phyloP scores from a whole-genome alignment of 2,329 filamentous ascomycete genomes.

The Fusarium neocosmosporiellum region DNA sequence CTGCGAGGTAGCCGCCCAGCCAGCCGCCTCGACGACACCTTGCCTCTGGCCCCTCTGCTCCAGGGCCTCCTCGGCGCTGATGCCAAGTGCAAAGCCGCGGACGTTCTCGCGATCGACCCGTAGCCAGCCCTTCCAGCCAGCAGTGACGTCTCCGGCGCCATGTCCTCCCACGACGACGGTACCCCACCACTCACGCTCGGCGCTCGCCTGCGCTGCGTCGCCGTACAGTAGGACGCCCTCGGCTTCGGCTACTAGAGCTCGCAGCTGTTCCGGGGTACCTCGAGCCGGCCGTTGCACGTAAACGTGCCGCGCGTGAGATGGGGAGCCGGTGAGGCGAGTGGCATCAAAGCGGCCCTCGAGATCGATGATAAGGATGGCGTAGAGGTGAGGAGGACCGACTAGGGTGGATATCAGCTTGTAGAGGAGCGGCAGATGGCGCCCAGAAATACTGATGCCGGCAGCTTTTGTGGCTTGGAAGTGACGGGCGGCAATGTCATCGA shows the following conservation, averaged over 20 bases:
- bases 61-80: constrained; percentile 59
- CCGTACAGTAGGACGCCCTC: constrained; percentile 64
- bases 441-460: constrained; percentile 61
- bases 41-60: constrained; percentile 53
- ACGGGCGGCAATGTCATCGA: constrained; percentile 59
- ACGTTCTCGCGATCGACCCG: constrained; percentile 59
- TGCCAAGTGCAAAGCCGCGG: constrained; percentile 51
- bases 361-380: constrained; percentile 66
- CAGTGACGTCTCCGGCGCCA: constrained; percentile 47
- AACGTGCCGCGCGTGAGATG: constrained; percentile 59
- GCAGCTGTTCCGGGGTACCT: constrained; percentile 42
- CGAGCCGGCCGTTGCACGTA: constrained; percentile 59
- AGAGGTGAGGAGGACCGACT: constrained; percentile 58
- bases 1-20: constrained; percentile 59
- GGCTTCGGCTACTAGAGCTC: constrained; percentile 53
- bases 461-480: constrained; percentile 62
- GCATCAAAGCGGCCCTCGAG: constrained; percentile 66
- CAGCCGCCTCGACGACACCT: constrained; percentile 54
- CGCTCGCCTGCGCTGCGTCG: constrained; percentile 52
- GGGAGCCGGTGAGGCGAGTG: constrained; percentile 54
- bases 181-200: constrained; percentile 67
- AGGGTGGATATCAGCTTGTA: constrained; percentile 66
- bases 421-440: constrained; percentile 65
- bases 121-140: constrained; percentile 62
- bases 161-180: constrained; percentile 62